Evolutionary conservation across 2,329 filamentous ascomycete species (phyloP).

Genomic region (Pseudogymnoascus sp.): DNA sequence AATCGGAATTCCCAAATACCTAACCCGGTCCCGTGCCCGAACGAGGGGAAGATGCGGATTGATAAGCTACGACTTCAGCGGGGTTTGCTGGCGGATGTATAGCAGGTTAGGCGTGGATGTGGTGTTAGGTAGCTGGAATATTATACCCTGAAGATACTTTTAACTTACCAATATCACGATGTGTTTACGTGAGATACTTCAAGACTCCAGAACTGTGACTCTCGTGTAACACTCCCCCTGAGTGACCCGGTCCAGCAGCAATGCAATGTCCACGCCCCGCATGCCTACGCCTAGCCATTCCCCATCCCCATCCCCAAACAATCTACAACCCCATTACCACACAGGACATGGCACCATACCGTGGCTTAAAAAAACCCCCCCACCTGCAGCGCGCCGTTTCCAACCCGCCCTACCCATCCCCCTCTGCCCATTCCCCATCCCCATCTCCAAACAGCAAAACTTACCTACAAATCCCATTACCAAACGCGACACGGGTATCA

Average conservation of each 20-base stretch:
- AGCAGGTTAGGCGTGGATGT: neutral
- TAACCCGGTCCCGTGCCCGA: too few relatives aligned
- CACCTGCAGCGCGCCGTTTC: neutral
- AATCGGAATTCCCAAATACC: neutral
- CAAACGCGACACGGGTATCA: neutral
- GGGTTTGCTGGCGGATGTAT: neutral
- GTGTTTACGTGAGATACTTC: neutral
- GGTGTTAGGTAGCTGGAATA: neutral
- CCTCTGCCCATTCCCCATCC: neutral
- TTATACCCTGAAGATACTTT: neutral
- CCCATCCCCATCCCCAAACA: neutral
- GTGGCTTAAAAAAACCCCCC: neutral
- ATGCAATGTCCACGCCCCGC: neutral
- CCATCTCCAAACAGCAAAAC: neutral
- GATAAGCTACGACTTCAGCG: neutral
- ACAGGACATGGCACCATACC: neutral
- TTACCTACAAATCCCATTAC: neutral
- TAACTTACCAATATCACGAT: neutral
- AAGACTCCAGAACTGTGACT: too few relatives aligned
- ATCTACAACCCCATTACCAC: neutral
- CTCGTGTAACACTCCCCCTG: neutral
- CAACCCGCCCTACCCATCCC: too few relatives aligned
- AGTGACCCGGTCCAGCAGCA: neutral
- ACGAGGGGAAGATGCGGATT: neutral
- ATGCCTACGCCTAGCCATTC: neutral